Conservation (phyloP, 2,329 filamentous ascomycete genomes). For the Plenodomus lindquistii region DNA sequence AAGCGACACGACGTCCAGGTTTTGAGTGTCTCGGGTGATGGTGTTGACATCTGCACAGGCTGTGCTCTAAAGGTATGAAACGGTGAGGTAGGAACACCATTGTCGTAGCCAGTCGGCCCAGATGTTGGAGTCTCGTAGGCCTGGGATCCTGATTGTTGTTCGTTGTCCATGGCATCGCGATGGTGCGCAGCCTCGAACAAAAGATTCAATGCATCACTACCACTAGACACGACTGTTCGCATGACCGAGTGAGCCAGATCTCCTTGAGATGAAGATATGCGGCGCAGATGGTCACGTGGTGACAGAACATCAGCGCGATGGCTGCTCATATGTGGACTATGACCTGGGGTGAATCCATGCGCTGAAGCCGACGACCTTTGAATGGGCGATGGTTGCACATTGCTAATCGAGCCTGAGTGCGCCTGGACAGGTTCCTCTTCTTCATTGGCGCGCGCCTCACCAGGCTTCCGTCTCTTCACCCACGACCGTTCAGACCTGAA, state of each 20-base stretch:
- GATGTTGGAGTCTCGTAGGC: conserved; percentile 44
- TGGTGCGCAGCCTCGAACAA: conserved; percentile 56
- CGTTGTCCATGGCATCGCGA: conserved; percentile 41
- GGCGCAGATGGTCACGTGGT: conserved; percentile 31
- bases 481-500: conserved; percentile 48
- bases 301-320: conserved; percentile 37
- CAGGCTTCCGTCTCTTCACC: conserved; percentile 44
- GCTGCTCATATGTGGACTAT: conserved; percentile 30
- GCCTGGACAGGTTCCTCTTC: conserved; percentile 15
- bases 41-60: conserved; percentile 45
- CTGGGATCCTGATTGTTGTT: conserved; percentile 40
- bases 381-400: conserved; percentile 20
- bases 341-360: conserved; percentile 27
- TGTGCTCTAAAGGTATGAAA: conserved; percentile 40
- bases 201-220: conserved; percentile 58
- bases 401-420: conserved; percentile 10
- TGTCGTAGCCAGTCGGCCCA: conserved; percentile 29
- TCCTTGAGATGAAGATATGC: conserved; percentile 39
- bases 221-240: conserved; percentile 56
- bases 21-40: conserved; percentile 47
- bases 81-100: conserved; percentile 28
- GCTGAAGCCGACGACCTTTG: conserved; percentile 31
- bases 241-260: conserved; percentile 49
- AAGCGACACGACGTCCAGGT: conserved; percentile 57
- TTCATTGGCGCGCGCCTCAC: conserved; percentile 29